A percentile compares a stretch with the other conserved stretches of the same genome.
These are phyloP conservation scores for Xanthoconium purpureum DNA, from an alignment of 768 basidiomycete species.

Conservation along the genomic window DNA sequence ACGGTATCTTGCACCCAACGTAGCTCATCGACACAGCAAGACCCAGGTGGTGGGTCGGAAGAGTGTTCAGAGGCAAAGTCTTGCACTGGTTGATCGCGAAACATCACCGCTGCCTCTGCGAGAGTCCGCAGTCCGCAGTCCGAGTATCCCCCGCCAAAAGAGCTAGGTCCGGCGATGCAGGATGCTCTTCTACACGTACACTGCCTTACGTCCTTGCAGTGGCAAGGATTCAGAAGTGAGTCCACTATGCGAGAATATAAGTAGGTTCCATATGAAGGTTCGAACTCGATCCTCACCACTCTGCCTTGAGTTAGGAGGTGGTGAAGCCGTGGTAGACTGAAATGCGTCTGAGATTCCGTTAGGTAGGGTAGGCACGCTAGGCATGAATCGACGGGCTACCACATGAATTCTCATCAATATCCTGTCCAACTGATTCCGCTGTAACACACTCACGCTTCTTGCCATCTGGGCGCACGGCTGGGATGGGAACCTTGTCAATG, in stretches of 20 bases:
- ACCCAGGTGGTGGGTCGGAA: constrained; percentile 10
- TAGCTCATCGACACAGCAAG: constrained; percentile 19
- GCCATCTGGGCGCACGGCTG: constrained; percentile 29
- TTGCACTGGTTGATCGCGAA: constrained; percentile 6
- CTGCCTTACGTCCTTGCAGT: constrained; percentile 52
- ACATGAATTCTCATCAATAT: constrained; percentile 16
- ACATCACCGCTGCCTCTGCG: constrained; percentile 37
- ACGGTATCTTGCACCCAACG: background rate
- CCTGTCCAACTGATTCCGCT: background rate
- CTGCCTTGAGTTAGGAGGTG: constrained; percentile 45
- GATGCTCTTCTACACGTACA: constrained; percentile 44
- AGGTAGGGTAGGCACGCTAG: constrained; percentile 67
- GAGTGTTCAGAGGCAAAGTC: constrained; percentile 3
- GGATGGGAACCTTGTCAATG: constrained; percentile 32
- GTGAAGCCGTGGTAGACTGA: constrained; percentile 25
- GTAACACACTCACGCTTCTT: constrained; percentile 30
- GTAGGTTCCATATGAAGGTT: background rate
- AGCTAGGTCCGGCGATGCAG: constrained; percentile 2
- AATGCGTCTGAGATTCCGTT: constrained; percentile 65
- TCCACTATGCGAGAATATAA: constrained; percentile 42
- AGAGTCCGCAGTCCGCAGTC: constrained; percentile 33
- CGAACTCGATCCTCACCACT: constrained; percentile 37
- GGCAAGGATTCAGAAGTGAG: constrained; percentile 61
- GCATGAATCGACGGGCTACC: constrained; percentile 64
- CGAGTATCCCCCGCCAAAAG: background rate